phyloP scores from a whole-genome alignment of 805 yeast species.

The Blastobotrys terrestris region DNA sequence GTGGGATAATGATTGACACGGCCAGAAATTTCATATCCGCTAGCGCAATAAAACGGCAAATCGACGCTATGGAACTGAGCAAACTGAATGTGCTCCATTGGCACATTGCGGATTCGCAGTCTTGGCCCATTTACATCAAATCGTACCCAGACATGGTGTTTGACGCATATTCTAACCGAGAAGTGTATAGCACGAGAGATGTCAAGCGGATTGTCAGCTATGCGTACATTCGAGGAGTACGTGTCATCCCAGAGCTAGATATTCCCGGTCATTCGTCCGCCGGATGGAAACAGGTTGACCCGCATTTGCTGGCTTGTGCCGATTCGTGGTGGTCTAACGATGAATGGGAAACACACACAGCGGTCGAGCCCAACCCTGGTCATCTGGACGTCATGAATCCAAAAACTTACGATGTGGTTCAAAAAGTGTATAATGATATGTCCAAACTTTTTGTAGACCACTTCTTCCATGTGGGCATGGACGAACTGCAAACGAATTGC shows the following conservation, averaged over 20 bases:
- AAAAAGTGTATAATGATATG: conserved; percentile 33
- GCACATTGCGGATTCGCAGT: conserved; percentile 37
- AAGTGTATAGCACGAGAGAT: conserved; percentile 30
- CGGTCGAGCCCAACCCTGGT: conserved; percentile 39
- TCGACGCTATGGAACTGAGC: conserved; percentile 35
- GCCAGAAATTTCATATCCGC: conserved; percentile 34
- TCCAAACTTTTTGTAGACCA: conserved; percentile 31
- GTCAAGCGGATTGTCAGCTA: conserved; percentile 29
- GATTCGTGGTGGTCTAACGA: conserved; percentile 30
- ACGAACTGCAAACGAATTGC: conserved; percentile 34
- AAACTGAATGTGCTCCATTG: conserved; percentile 39
- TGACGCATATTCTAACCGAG: conserved; percentile 34
- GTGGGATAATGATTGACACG: conserved; percentile 38
- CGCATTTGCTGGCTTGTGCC: conserved; percentile 31
- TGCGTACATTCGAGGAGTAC: conserved; percentile 35
- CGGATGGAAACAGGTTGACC: conserved; percentile 35
- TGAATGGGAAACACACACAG: conserved; percentile 19
- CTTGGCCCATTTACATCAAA: conserved; percentile 36
- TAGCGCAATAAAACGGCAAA: conserved; percentile 29
- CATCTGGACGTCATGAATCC: conserved; percentile 34
- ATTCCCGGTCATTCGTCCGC: conserved; percentile 39
- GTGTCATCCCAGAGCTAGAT: conserved; percentile 39
- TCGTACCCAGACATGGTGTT: conserved; percentile 35
- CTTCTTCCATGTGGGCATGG: conserved; percentile 39
- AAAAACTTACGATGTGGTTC: conserved; percentile 32